A percentile compares a stretch with the other conserved stretches of the same genome.
Evolutionary conservation across 805 yeast species (phyloP).

Genomic region (Cyberlindnera samutprakarnensis): DNA sequence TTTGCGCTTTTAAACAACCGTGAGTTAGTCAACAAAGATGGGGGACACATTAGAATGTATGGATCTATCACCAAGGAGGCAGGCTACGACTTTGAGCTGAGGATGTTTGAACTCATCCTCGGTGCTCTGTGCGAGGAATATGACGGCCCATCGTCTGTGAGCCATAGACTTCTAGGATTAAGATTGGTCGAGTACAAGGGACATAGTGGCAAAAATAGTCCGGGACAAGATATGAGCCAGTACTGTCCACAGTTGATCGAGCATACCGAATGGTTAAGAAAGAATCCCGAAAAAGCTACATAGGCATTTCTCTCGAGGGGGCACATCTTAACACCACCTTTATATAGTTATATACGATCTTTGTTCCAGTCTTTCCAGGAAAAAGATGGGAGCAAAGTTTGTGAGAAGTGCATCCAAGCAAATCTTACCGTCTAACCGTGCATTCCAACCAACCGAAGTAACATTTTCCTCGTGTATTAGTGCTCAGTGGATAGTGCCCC

Average conservation of each 20-base stretch:
- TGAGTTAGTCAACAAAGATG: conserved; percentile 19
- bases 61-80: conserved; percentile 16
- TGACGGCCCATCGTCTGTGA: conserved; percentile 16
- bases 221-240: conserved; percentile 19
- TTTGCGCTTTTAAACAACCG: conserved; percentile 20
- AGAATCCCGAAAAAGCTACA: conserved; percentile 23
- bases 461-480: no score
- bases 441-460: no score
- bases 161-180: conserved; percentile 20
- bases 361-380: no score
- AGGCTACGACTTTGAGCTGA: conserved; percentile 33
- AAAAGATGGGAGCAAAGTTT: no score
- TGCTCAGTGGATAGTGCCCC: no score
- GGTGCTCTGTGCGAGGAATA: conserved; percentile 29
- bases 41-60: conserved; percentile 28
- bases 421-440: no score
- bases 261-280: conserved; percentile 28
- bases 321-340: no score
- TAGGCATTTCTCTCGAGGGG: no score
- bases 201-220: no score
- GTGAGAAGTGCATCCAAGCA: no score
- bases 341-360: no score
- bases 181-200: conserved; percentile 22
- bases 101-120: conserved; percentile 31
- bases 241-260: conserved; percentile 26